phyloP scores from a whole-genome alignment of 2,329 filamentous ascomycete genomes.

The Mycosphaerelloides madeirae region DNA sequence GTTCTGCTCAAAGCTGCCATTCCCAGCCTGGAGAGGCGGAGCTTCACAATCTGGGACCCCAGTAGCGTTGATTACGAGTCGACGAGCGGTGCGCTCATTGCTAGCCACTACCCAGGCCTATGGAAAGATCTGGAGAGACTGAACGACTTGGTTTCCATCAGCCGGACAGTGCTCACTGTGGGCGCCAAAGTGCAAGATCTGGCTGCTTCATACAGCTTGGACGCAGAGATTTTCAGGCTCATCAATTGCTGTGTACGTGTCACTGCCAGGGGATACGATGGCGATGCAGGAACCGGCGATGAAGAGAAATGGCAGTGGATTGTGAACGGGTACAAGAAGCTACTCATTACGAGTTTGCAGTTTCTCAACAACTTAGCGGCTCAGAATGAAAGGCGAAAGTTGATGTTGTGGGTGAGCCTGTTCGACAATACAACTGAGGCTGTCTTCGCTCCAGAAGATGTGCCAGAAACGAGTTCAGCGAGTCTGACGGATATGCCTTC shows the following conservation, averaged over 20 bases:
- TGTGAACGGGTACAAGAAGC: constrained; percentile 61
- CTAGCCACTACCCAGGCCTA: constrained; percentile 53
- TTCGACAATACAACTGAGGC: constrained; percentile 48
- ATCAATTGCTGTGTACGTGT: constrained; percentile 62
- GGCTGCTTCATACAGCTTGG: constrained; percentile 56
- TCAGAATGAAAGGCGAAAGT: constrained; percentile 60
- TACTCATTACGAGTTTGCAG: constrained; percentile 62
- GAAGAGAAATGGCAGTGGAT: constrained; percentile 63
- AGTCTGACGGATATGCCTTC: constrained; percentile 27
- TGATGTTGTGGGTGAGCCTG: constrained; percentile 61
- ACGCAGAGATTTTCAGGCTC: constrained; percentile 57
- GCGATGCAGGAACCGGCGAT: constrained; percentile 56
- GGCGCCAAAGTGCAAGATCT: constrained; percentile 60
- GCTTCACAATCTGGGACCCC: constrained; percentile 57
- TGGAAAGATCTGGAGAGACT: constrained; percentile 60
- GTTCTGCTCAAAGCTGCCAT: constrained; percentile 56
- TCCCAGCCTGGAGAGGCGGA: constrained; percentile 57
- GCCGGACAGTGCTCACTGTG: constrained; percentile 57
- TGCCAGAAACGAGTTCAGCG: constrained; percentile 24
- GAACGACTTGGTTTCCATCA: constrained; percentile 58
- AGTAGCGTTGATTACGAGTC: constrained; percentile 53
- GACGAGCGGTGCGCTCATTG: constrained; percentile 57
- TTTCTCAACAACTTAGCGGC: constrained; percentile 63
- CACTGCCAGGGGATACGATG: constrained; percentile 60
- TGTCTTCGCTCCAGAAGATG: constrained; percentile 22